phyloP scores from a whole-genome alignment of 1,139 yeast species.

The Candida labiduridarum region DNA sequence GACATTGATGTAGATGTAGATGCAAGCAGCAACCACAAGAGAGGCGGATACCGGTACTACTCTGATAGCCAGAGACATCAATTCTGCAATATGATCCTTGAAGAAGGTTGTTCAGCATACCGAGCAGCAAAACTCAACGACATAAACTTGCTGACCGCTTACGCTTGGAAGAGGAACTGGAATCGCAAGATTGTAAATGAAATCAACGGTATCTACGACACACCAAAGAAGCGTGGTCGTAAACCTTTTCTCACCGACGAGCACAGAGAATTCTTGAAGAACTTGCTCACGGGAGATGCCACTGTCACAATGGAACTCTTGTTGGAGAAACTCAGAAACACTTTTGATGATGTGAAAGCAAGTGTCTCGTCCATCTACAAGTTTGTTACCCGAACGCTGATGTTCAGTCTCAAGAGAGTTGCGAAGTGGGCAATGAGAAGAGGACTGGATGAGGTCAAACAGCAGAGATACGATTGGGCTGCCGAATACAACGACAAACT shows the following conservation, averaged over 20 bases:
- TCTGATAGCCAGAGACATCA: neutral
- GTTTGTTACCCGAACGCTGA: no score
- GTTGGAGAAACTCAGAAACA: neutral
- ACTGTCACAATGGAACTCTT: neutral
- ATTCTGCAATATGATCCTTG: conserved; percentile 1
- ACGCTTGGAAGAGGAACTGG: conserved; percentile 7
- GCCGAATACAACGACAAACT: neutral
- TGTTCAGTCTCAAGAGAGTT: no score
- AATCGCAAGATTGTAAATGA: no score
- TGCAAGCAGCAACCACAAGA: no score
- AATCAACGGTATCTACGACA: no score
- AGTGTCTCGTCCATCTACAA: no score
- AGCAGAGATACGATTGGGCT: conserved; percentile 6
- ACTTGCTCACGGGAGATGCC: neutral
- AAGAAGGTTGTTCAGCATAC: conserved; percentile 5
- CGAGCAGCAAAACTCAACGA: neutral
- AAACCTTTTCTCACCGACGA: no score
- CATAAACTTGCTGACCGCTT: conserved; percentile 6
- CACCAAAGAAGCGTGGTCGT: no score
- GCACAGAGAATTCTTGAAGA: no score
- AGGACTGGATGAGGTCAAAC: neutral
- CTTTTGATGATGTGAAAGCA: neutral
- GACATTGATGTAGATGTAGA: no score
- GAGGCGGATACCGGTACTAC: no score
- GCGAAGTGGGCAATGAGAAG: no score